A percentile compares a stretch with the other conserved stretches of the same genome.
These are phyloP conservation scores for Penicillium pancosmium DNA, from an alignment of 495 filamentous ascomycete genomes.

Conservation along the genomic window DNA sequence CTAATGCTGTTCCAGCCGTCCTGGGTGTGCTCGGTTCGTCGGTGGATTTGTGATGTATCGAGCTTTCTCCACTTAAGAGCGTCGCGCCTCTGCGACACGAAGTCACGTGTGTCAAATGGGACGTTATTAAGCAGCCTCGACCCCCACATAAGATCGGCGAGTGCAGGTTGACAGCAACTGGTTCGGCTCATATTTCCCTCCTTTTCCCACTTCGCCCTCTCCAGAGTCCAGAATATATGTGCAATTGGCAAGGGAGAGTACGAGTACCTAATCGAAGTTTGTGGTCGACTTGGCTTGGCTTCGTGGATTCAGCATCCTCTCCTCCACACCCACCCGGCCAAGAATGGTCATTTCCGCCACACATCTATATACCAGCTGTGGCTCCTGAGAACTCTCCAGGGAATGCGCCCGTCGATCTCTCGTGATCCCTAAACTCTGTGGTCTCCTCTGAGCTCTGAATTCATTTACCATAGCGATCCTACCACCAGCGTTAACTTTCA, in stretches of 20 bases:
- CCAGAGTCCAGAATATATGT: slow-evolving; percentile 5
- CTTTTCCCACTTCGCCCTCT: slow-evolving; percentile 4
- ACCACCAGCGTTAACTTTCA: neutral
- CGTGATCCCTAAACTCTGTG: slow-evolving; percentile 6
- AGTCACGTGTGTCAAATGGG: slow-evolving; percentile 31
- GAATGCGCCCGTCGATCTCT: slow-evolving; percentile 8
- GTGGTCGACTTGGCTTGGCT: neutral
- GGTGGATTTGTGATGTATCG: slow-evolving; percentile 22
- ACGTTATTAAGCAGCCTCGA: slow-evolving; percentile 10
- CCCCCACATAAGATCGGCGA: slow-evolving; percentile 26
- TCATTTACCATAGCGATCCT: slow-evolving; percentile 1
- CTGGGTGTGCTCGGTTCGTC: slow-evolving; percentile 16
- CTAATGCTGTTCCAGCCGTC: neutral
- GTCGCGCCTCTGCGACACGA: slow-evolving; percentile 36
- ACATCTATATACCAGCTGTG: slow-evolving; percentile 12
- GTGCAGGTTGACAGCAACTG: slow-evolving; percentile 14
- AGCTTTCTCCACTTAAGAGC: slow-evolving; percentile 19
- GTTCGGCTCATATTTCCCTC: slow-evolving; percentile 22
- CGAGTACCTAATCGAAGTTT: neutral
- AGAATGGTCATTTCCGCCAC: slow-evolving; percentile 5
- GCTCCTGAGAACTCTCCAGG: slow-evolving; percentile 9
- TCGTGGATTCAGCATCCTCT: neutral
- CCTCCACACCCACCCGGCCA: neutral
- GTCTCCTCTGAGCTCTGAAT: slow-evolving; percentile 3
- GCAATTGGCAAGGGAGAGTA: slow-evolving; percentile 6